A percentile compares a stretch with the other conserved stretches of the same genome.
These are phyloP conservation scores for Carex myosuroides DNA, from an alignment of 176 grass and related monocot species.

Conservation along the genomic window DNA sequence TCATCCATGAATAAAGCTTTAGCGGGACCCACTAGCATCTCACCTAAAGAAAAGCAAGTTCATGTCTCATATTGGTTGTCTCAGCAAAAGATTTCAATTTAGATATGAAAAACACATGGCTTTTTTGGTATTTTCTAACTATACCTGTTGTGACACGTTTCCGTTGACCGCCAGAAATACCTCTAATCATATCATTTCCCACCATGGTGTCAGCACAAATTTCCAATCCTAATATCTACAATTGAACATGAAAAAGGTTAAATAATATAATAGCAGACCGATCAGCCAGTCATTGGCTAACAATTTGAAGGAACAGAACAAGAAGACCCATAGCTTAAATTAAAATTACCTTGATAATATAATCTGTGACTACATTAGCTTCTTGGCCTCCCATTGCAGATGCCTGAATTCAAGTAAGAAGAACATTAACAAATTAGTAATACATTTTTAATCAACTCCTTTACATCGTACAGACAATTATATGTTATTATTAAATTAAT, in stretches of 20 bases:
- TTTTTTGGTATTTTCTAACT: not conserved
- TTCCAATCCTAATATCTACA: slow-evolving; percentile 31
- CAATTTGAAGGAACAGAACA: not conserved
- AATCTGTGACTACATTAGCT: slow-evolving; percentile 63
- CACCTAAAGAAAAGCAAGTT: slow-evolving; percentile 22
- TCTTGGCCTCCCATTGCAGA: slow-evolving; percentile 52
- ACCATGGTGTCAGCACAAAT: slow-evolving; percentile 35
- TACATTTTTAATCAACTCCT: not conserved
- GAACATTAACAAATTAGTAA: not conserved
- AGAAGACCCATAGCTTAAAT: not conserved
- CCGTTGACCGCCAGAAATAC: slow-evolving; percentile 31
- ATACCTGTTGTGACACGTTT: slow-evolving; percentile 39
- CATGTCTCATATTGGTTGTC: not conserved
- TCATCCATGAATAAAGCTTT: slow-evolving; percentile 42
- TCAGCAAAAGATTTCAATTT: not conserved
- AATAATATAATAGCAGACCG: not conserved
- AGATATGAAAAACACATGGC: not conserved
- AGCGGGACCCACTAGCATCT: slow-evolving; percentile 41
- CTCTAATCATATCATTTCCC: slow-evolving; percentile 34
- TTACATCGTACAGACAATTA: not conserved
- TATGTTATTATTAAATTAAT: not conserved
- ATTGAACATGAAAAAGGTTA: not conserved
- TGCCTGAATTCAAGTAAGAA: slow-evolving; percentile 39
- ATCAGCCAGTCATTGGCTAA: not conserved
- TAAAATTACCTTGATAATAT: slow-evolving; percentile 67